Evolutionary conservation across 1,139 yeast genomes (phyloP), one percentile per base, ranked within the genome.

Genomic region (Yamadazyma friedrichii): DNA sequence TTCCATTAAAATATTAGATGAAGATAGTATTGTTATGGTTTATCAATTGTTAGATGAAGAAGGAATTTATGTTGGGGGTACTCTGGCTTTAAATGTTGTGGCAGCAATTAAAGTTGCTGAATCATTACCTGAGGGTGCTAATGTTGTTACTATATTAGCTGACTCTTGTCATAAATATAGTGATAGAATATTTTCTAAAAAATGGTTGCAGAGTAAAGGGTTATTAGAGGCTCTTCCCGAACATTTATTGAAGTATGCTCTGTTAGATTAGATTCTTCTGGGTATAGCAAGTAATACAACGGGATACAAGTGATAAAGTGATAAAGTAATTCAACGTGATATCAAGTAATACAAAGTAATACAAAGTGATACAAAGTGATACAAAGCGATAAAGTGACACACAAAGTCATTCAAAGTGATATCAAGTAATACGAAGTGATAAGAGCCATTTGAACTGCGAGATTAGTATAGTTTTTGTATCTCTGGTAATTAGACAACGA

Each of bases 121-220:
- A 58, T 58, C 67, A n/a, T 74, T 88, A 40, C 96, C 96, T 2
- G 88, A 84, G 49, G 87, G 84, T 12, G 70, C 87, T 33, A 89
- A 87, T 46, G 84, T 89, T 16, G 96, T 87, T 31, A 91, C 97
- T 0, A 74, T 89, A 13, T 68, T 91, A 51, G 86, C 94, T 42
- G 97, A 89, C 59, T 81, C 91, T 22, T 95, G 95, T 27, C 95
- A 88, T 60, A 85, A 91, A 55, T 89, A 89, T 56, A 81, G 88
- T 22, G 89, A 85, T 50, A 70, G 95, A 41, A 69, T 88, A 40
- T 91, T 89, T 64, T 81, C 91, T 48, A 76, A 78, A 58, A 67
- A 69, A 42, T 89, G 96, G 95, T 73, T 89, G 42, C 70, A 84
- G 54, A 65, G 77, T 29, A 89, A 88, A 69, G 77, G 76, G 24